These are phyloP conservation scores for Panicum hallii DNA, from an alignment of 202 grass and related monocot genomes.

Conservation along the genomic window DNA sequence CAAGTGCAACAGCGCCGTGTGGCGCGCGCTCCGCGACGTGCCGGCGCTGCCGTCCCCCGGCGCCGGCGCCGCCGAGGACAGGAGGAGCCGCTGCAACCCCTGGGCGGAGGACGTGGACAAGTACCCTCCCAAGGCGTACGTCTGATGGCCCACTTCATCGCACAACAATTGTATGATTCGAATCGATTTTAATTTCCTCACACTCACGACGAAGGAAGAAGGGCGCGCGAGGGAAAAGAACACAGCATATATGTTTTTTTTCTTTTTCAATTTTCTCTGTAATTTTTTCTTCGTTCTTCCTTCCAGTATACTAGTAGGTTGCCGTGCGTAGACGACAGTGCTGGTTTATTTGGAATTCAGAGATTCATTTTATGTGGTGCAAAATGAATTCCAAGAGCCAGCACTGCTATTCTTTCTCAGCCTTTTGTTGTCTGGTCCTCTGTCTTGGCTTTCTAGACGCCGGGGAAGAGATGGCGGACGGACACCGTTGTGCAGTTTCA, in stretches of 20 bases:
- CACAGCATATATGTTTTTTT: not conserved
- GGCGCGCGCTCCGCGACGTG: conserved; percentile 79
- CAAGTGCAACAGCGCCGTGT: conserved; percentile 98
- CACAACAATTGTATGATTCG: conserved; percentile 46
- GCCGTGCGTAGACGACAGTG: conserved; percentile 29
- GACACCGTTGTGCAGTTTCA: conserved; percentile 19
- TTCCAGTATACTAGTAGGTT: conserved; percentile 21
- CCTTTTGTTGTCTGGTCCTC: conserved; percentile 11
- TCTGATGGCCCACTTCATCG: not conserved
- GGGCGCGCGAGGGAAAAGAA: not conserved
- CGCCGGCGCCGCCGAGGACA: not conserved
- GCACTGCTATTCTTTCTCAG: conserved; percentile 39
- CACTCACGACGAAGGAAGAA: conserved; percentile 17
- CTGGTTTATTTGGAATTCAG: conserved; percentile 47
- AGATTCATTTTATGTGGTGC: not conserved
- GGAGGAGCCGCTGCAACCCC: conserved; percentile 69
- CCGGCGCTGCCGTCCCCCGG: conserved; percentile 43
- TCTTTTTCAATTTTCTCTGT: not conserved
- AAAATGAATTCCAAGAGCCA: conserved; percentile 55
- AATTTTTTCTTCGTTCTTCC: not conserved
- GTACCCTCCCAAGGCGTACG: conserved; percentile 73
- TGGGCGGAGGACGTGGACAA: conserved; percentile 79
- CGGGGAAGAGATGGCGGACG: not conserved
- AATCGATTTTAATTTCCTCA: conserved; percentile 15
- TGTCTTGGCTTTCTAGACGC: conserved; percentile 44